Evolutionary conservation across 306 rosid species (phyloP), one percentile per base, ranked within the genome.

Genomic region (Lablab purpureus): DNA sequence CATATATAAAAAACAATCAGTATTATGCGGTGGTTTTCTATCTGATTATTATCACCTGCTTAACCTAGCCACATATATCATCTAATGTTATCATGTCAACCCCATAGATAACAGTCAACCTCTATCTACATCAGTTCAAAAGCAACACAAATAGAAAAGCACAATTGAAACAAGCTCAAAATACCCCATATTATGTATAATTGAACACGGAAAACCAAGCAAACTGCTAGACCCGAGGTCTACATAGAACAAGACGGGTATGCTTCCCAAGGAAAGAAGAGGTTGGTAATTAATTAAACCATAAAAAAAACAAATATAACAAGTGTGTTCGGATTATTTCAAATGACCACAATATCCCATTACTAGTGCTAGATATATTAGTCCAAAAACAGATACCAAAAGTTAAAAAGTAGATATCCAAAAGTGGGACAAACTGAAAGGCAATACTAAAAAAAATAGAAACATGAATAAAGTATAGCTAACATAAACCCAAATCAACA

Each of bases 131-230:
- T 45, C 12, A 65, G 58, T 77, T 58, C 17, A 36, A 50, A 82
- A 82, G 74, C 43, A 70, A 66, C 45, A 40, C 50, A 75, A 43
- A 55, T 13, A 56, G 74, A 80, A 63, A 80, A 71, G 63, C 62
- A 36, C 13, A 46, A 25, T 75, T 52, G 13, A 11, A 32, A 63
- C 64, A 13, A 40, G 72, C 50, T 22, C 47, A 64, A 82, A 34
- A 68, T 27, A 49, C 18, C 43, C 77, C 32, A 32, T 17, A 68
- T 4, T 47, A 19, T 49, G 46, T 49, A 55, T 45, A 30, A 67
- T 34, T 74, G 62, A 79, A 45, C 73, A 23, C 7, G 18, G 40
- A 7, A 67, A 78, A 69, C 40, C 19, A 69, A 51, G 34, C 23
- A 28, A 85, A 52, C 54, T 54, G 64, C 22, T 21, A 34, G 27